Base-by-base conservation (phyloP, 345 rosid genomes). In the Gossypium thurberi region DNA sequence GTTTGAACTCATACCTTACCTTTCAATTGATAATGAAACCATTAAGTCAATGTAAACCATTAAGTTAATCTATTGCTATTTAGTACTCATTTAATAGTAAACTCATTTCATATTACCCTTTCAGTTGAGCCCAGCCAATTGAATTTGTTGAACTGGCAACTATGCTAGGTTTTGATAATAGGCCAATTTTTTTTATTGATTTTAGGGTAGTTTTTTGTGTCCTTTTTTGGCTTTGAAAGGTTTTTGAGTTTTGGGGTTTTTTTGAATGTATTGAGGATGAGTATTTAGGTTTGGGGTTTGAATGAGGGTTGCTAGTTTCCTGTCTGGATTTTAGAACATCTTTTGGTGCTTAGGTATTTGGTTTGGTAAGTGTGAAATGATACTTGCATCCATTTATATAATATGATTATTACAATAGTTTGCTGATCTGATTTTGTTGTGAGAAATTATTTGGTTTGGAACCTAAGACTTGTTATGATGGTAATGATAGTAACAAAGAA, bases 401-500 rank as follows among this genome's bases (percentile, higher is more conserved):
- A 47, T 67, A 47, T 78, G 59, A n/a, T 48, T 58, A 3, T 48
- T 47, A 21, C 65, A 9, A 57, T 48, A 62, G 56, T 15, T 65
- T 52, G 59, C 71, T 8, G 25, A 14, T 15, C 25, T 59, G 6
- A 43, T 12, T 44, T 3, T 1, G 43, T 23, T 51, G 10, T 46
- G 44, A 72, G 18, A 10, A 42, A 46, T 25, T 56, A 17, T 62
- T 53, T 18, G 8, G 68, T 9, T 23, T 44, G 55, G 69, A 44
- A 46, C 60, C 65, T 58, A 75, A 57, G 70, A 72, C 61, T 48
- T 73, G 62, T 43, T 75, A 37, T 63, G 76, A 71, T 69, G 51
- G 17, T 73, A 13, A 75, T 81, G 75, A 55, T 87, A 91, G 98
- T 56, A 84, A 85, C 25, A 78, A 74, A 71, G 97, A 94, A 75